phyloP scores from a whole-genome alignment of 2,329 filamentous ascomycete species.

The Microthyrium microscopicum region DNA sequence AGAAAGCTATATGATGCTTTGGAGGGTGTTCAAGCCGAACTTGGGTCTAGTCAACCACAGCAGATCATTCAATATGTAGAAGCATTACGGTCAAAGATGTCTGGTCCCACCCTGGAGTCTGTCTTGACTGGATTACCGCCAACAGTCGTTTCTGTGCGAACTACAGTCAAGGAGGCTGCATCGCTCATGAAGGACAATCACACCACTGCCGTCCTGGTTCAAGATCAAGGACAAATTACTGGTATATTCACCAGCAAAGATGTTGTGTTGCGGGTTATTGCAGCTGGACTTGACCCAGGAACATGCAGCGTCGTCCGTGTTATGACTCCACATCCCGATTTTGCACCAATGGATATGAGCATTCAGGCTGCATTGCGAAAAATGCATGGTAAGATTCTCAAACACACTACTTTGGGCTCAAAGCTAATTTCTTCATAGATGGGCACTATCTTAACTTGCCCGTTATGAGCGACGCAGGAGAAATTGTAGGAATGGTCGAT shows the following conservation, averaged over 20 bases:
- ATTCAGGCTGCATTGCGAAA: slow-evolving; percentile 95
- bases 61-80: slow-evolving; percentile 99
- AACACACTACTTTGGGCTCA: background rate
- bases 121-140: slow-evolving; percentile 85
- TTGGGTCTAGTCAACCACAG: slow-evolving; percentile 89
- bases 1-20: slow-evolving; percentile 93
- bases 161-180: slow-evolving; percentile 90
- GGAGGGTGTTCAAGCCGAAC: slow-evolving; percentile 92
- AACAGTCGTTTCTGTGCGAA: slow-evolving; percentile 86
- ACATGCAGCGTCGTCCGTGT: slow-evolving; percentile 97
- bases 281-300: slow-evolving; percentile 79
- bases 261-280: slow-evolving; percentile 93
- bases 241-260: slow-evolving; percentile 99
- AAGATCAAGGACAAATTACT: slow-evolving; percentile 92
- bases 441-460: slow-evolving; percentile 96
- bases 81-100: slow-evolving; percentile 90
- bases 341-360: slow-evolving; percentile 97
- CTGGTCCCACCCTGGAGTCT: slow-evolving; percentile 85
- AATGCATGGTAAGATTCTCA: slow-evolving; percentile 67
- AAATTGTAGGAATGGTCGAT: slow-evolving; percentile 99
- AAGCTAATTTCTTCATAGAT: slow-evolving; percentile 36
- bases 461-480: slow-evolving; percentile 92
- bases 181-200: slow-evolving; percentile 97
- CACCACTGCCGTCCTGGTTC: slow-evolving; percentile 88
- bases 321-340: slow-evolving; percentile 98